Base-by-base conservation (phyloP, 2,329 filamentous ascomycete genomes). In the Venturia effusa region DNA sequence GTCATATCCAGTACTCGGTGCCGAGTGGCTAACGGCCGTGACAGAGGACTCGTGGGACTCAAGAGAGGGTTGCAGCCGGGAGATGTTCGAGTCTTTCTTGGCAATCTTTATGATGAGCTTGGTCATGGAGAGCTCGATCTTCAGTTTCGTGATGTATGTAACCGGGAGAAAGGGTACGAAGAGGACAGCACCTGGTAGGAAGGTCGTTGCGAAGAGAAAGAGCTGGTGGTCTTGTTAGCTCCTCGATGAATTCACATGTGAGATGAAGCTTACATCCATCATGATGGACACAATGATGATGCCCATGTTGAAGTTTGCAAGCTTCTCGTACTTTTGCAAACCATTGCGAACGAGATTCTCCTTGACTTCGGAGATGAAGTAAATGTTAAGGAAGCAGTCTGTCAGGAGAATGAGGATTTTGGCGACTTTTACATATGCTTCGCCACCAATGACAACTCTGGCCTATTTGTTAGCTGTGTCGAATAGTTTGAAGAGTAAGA, bases 51-150 rank as follows among this genome's bases (percentile, higher is more conserved):
- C 51, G 51, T 30, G 15, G 17, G 51, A 57, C 22, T 27, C n/a
- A 13, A 27, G 22, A 27, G 45, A 24, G 45, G 10, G n/a, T 57
- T 27, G 30, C 30, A 15, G 5, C 15, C 19, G 30, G 27, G 13
- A 34, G 15, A 24, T 8, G 27, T 34, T 32, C 30, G 30, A 19
- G 10, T 34, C 51, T 34, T 57, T 7, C 13, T 34, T 32, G 30
- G 51, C 51, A 34, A 57, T 57, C 30, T 57, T 57, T 7, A 57
- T 22, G 19, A 57, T 57, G 51, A 57, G 51, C 51, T 57, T 57
- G 27, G 51, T 34, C 51, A 57, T 57, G 27, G 51, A 57, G 51
- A 57, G 51, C 19, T 57, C 51, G 24, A 57, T 57, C 51, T 57
- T 57, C 15, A 57, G 22, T 24, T 57, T 57, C 24, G 51, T 57